Conservation (phyloP, 768 basidiomycete genomes). For the Ramaria sp. region DNA sequence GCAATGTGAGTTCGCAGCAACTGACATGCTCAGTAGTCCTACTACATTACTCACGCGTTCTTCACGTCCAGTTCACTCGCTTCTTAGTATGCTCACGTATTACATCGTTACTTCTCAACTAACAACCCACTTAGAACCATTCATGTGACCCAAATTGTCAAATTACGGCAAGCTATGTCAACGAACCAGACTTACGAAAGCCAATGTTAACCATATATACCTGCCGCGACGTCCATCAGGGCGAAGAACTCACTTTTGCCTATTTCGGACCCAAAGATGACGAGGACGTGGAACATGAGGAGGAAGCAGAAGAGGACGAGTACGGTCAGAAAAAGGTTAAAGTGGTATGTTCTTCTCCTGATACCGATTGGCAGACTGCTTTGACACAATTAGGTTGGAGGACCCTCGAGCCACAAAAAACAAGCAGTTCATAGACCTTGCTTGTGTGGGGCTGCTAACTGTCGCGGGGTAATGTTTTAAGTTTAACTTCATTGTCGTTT, state of each 20-base stretch:
- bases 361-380: background rate
- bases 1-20: constrained; percentile 47
- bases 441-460: constrained; percentile 11
- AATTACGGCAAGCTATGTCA: constrained; percentile 65
- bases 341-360: background rate
- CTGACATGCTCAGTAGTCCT: background rate
- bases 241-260: constrained; percentile 69
- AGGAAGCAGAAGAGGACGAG: constrained; percentile 4
- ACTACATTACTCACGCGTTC: background rate
- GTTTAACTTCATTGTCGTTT: no score
- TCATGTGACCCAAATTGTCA: constrained; percentile 81
- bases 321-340: constrained; percentile 1
- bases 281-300: constrained; percentile 22
- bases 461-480: constrained; percentile 12
- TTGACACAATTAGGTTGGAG: background rate
- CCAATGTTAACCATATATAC: constrained; percentile 64
- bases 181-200: constrained; percentile 62
- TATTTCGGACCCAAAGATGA: constrained; percentile 45
- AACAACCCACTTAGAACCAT: constrained; percentile 54
- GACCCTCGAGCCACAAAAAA: constrained; percentile 3
- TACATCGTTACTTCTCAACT: background rate
- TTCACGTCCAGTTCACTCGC: constrained; percentile 62
- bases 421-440: constrained; percentile 7
- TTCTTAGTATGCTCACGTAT: constrained; percentile 44
- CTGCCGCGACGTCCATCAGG: constrained; percentile 43